Base-by-base conservation (phyloP, 164 flowering plant species). In the Warburgia ugandensis region DNA sequence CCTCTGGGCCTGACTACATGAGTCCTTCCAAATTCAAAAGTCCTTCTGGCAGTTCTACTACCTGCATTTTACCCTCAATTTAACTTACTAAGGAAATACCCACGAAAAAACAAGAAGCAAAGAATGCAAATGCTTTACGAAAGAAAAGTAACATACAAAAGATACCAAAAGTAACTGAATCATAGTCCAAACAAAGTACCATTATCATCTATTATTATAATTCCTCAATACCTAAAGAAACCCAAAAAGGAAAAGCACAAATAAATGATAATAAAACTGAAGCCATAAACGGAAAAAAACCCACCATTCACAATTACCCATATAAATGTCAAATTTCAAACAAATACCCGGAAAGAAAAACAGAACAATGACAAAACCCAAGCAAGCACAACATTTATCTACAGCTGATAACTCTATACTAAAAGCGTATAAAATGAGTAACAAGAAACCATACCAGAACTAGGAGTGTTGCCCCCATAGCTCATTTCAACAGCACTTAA, bases 1-100 rank as follows among this genome's bases (percentile, higher is more conserved):
- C 84, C 94, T 60, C 73, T 82, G 21, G 94, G 89, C 73, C 77
- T 78, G 37, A 84, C 86, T 22, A 84, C 94, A 73, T 84, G 68
- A 20, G 94, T 84, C 63, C 84, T 78, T 31, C 94, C 94, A 71
- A 76, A 82, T 65, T 84, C 94, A 32, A 73, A 45, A 25, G 74
- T 62, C 58, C 84, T 74, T 44, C 77, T 77, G 48, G 70, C 51
- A 45, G 65, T 61, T 67, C 79, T 62, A 53, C 84, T 77, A 29
- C 82, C 86, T 80, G 62, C 54, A 68, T n/a, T n/a, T n/a, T n/a
- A 45, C 16, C 36, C 25, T 23, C 33, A 16, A 23, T 14, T 36
- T 40, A 52, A 6, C 20, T 12, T 30, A 39, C 43, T 39, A 16
- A 39, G 43, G 21, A 2, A 14, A 20, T n/a, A n/a, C n/a, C n/a